Evolutionary conservation across 495 filamentous ascomycete genomes (phyloP).

Genomic region (Xylaria acuta): DNA sequence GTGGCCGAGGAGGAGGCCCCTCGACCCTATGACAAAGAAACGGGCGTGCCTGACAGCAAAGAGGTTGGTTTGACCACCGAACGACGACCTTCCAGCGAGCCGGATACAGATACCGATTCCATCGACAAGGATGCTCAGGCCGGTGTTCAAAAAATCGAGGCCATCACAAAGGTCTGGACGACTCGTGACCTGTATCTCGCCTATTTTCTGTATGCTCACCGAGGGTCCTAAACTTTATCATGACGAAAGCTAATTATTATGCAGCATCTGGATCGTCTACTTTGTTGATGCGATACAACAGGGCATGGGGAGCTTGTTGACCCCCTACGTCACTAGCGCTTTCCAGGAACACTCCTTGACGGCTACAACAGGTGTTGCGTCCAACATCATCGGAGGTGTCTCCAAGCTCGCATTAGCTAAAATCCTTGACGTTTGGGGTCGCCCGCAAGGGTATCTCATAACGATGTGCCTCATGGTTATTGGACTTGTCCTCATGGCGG

Average conservation of each 20-base stretch:
- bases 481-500: constrained; percentile 60
- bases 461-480: constrained; percentile 48
- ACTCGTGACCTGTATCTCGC: constrained; percentile 48
- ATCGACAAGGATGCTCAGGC: constrained; percentile 42
- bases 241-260: constrained; percentile 21
- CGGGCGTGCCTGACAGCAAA: constrained; percentile 24
- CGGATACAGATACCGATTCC: constrained; percentile 42
- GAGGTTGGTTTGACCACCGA: constrained; percentile 30
- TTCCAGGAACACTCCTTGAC: constrained; percentile 56
- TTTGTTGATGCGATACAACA: constrained; percentile 58
- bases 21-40: constrained; percentile 32
- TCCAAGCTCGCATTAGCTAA: constrained; percentile 68
- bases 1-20: constrained; percentile 30
- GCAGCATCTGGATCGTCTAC: constrained; percentile 60
- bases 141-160: constrained; percentile 58
- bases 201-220: constrained; percentile 47
- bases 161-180: constrained; percentile 56
- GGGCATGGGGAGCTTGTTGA: constrained; percentile 46
- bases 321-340: constrained; percentile 53
- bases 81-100: constrained; percentile 26
- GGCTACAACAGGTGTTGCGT: constrained; percentile 55
- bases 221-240: background rate
- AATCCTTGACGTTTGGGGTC: constrained; percentile 69
- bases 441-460: constrained; percentile 54
- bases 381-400: constrained; percentile 65